Evolutionary conservation across 768 basidiomycete genomes (phyloP), one percentile per base, ranked within the genome.

Genomic region (Austroboletus festivus): DNA sequence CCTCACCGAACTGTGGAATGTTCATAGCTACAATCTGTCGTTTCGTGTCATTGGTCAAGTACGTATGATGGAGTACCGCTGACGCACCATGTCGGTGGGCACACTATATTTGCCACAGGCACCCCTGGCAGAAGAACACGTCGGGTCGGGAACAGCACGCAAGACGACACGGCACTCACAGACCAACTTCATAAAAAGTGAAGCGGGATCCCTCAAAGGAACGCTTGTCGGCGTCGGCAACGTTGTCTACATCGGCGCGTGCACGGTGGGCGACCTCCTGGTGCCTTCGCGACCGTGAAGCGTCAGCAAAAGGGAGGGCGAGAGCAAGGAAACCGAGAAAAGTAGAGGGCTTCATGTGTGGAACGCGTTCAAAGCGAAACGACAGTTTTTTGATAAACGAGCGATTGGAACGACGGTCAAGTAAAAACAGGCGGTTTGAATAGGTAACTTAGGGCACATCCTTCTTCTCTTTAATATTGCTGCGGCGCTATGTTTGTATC

Each of bases 141-240:
- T 28, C 26, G 11, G 26, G 21, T 31, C 53, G 5, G 34, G 51
- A 16, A 15, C 10, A 24, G 15, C n/a, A n/a, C 22, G 18, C 4
- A 31, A 1, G 5, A 13, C 15, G 9, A 11, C 16, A 38, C 26
- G 22, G 40, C 41, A 58, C 68, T 57, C 53, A 79, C 79, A 78
- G 54, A 42, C 80, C 79, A 47, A 71, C 75, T 24, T 76, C 72
- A 55, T 80, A 85, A 51, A 67, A 85, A 5, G 81, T 77, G 65
- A 76, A 75, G 45, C 74, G 75, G 4, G 75, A n/a, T n/a, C n/a
- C n/a, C n/a, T n/a, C 56, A 38, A 54, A 70, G 3, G 47, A 37
- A 22, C 78, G 73, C 53, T 71, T 70, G 42, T 68, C 57, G 9
- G 60, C 3, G n/a, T 41, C 50, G 3, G 75, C 56, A 21, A 7